phyloP scores from a whole-genome alignment of 306 rosid genomes.

The Cucurbita ficifolia region DNA sequence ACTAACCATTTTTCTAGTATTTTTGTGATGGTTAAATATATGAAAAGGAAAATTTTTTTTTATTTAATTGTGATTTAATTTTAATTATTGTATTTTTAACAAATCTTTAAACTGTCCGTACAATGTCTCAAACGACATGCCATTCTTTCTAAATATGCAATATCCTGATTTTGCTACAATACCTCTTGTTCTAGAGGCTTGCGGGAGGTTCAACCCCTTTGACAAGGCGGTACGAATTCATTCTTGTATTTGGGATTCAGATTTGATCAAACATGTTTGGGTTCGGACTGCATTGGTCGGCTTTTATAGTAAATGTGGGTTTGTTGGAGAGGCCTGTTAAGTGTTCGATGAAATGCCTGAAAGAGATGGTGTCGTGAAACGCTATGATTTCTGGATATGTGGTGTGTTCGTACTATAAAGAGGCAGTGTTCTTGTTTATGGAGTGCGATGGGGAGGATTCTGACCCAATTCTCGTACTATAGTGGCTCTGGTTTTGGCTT shows the following conservation, averaged over 20 bases:
- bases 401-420: slow-evolving; percentile 13
- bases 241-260: slow-evolving; percentile 8
- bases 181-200: slow-evolving; percentile 37
- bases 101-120: too few relatives aligned
- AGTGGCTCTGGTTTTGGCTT: slow-evolving; percentile 27
- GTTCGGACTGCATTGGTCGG: slow-evolving; percentile 35
- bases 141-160: slow-evolving; percentile 24
- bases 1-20: too few relatives aligned
- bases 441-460: slow-evolving; percentile 22
- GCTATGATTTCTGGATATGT: slow-evolving; percentile 31
- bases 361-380: slow-evolving; percentile 34
- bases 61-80: too few relatives aligned
- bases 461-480: slow-evolving; percentile 25
- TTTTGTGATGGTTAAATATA: too few relatives aligned
- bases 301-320: slow-evolving; percentile 26
- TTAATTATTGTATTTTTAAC: too few relatives aligned
- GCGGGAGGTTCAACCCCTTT: slow-evolving; percentile 16
- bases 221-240: slow-evolving; percentile 26
- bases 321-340: slow-evolving; percentile 16
- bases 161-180: slow-evolving; percentile 20
- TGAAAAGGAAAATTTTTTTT: too few relatives aligned
- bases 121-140: slow-evolving; percentile 13
- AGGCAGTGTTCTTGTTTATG: slow-evolving; percentile 18
- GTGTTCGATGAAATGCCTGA: slow-evolving; percentile 28
- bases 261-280: slow-evolving; percentile 15